Base-by-base conservation (phyloP, 2,329 filamentous ascomycete genomes). In the Colletotrichum tabaci region DNA sequence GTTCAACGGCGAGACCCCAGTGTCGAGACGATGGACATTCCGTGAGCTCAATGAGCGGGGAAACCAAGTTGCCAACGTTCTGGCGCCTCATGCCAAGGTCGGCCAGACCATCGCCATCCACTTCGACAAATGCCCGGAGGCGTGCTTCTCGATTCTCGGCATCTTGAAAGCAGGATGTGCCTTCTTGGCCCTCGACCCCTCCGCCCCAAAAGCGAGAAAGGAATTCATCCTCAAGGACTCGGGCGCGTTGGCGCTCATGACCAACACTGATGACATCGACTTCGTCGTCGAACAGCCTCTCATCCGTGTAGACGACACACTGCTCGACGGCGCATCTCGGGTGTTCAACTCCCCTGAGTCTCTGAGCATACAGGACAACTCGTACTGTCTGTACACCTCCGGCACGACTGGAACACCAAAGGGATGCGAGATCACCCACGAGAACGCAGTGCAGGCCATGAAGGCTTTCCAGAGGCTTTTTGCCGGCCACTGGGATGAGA, bases 361-460 rank as follows among this genome's bases (percentile, higher is more conserved):
- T 77, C 52, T 74, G 1, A 42, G 18, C 9, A 23, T 46, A 23
- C 83, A 87, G 26, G 88, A 91, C 74, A 90, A 90, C 0, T 94
- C 92, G 75, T 97, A 97, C 78, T 96, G 94, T 70, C 85, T 97
- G 1, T 97, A 97, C 79, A 97, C 94, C 0, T 96, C 93, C 4
- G 94, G 94, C 4, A 97, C 94, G 0, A 97, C 94, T 0, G 94
- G 94, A 3, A 93, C 90, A 0, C 94, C 95, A 0, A 97, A 97
- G 76, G 94, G 94, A 2, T 98, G 95, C 75, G 90, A 96, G 70
- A 91, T 98, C 57, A 97, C 93, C 0, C 95, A 98, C 77, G 91
- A 94, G 62, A 98, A 97, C 79, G 90, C 93, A 0, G 93, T 97
- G 0, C 95, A 98, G 79, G 94, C 94, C 35, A 94, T 98, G 90